Percentiles rank a stretch among this genome's conserved stretches.
phyloP scores from a whole-genome alignment of 768 basidiomycete genomes.

The Lactifluus echinatus region DNA sequence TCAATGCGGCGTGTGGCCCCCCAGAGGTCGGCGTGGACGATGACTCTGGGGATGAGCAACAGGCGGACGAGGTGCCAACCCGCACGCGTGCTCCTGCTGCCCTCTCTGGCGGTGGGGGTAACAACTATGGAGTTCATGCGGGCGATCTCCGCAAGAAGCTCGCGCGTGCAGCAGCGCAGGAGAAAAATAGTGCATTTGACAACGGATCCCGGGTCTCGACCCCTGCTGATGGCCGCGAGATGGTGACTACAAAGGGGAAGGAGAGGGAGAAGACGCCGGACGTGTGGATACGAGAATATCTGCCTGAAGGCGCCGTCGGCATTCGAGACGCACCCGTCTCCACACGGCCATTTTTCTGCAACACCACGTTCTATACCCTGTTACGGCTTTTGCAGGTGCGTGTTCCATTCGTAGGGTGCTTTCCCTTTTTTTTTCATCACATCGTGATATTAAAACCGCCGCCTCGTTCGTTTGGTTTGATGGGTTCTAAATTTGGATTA shows the following conservation, averaged over 20 bases:
- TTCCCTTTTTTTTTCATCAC: not conserved
- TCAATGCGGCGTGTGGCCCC: constrained; percentile 55
- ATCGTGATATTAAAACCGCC: too few relatives aligned
- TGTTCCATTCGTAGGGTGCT: not conserved
- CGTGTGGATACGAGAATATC: constrained; percentile 17
- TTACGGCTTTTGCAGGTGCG: constrained; percentile 79
- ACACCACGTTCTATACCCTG: constrained; percentile 88
- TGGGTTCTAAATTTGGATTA: not conserved
- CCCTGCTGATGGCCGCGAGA: constrained; percentile 13
- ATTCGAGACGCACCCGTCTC: constrained; percentile 24
- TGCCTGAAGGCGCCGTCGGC: constrained; percentile 14
- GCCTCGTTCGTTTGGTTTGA: not conserved
- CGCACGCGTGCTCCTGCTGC: constrained; percentile 3
- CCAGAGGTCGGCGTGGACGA: constrained; percentile 38
- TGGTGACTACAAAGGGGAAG: constrained; percentile 3
- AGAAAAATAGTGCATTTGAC: constrained; percentile 29
- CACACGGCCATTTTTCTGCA: constrained; percentile 71
- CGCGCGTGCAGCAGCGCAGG: constrained; percentile 63
- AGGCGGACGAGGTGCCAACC: not conserved
- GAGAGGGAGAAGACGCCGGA: constrained; percentile 5
- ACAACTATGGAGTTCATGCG: constrained; percentile 24
- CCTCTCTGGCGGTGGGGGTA: constrained; percentile 19
- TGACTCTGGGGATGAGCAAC: constrained; percentile 24
- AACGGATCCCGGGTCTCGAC: constrained; percentile 15
- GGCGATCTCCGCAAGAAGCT: constrained; percentile 59